Percentiles rank a stretch among this genome's conserved stretches.
Evolutionary conservation across 1,284 basidiomycete genomes (phyloP).

Genomic region (Mycena citricolor): DNA sequence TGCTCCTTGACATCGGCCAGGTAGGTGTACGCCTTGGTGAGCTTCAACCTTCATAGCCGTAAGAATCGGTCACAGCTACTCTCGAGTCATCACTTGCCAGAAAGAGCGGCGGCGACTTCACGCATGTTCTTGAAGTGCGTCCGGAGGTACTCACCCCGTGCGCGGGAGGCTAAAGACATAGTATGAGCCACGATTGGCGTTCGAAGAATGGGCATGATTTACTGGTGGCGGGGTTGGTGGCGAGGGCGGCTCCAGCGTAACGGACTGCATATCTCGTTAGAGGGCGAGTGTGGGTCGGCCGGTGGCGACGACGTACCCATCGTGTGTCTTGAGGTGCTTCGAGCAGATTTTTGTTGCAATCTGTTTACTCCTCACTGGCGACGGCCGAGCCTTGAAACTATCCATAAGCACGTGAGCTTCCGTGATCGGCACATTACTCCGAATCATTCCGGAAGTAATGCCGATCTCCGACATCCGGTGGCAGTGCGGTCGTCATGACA

Average conservation of each 20-base stretch:
- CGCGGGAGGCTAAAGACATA: conserved; percentile 70
- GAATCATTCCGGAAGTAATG: too few species aligned
- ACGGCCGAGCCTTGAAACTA: too few species aligned
- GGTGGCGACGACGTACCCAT: background rate
- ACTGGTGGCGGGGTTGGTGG: conserved; percentile 94
- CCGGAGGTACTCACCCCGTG: conserved; percentile 95
- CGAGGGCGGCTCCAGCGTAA: conserved; percentile 84
- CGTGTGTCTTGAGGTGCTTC: conserved; percentile 1
- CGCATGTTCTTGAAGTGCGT: conserved; percentile 99
- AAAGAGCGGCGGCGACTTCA: conserved; percentile 86
- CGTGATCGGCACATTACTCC: too few species aligned
- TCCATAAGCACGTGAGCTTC: too few species aligned
- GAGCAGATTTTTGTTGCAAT: too few species aligned
- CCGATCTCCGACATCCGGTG: too few species aligned
- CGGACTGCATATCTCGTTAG: conserved; percentile 57
- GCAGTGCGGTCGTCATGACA: too few species aligned
- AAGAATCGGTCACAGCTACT: conserved; percentile 12
- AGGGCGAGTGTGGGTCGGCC: background rate
- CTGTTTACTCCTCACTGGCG: too few species aligned
- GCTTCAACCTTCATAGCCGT: conserved; percentile 80
- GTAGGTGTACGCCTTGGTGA: conserved; percentile 96
- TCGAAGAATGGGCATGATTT: conserved; percentile 33
- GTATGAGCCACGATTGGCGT: conserved; percentile 11
- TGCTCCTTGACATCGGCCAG: conserved; percentile 94
- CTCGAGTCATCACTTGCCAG: conserved; percentile 41